Percentiles rank a stretch among this genome's conserved stretches.
Conservation (phyloP, 1,139 yeast genomes). For the Kodamaea fungicola region DNA sequence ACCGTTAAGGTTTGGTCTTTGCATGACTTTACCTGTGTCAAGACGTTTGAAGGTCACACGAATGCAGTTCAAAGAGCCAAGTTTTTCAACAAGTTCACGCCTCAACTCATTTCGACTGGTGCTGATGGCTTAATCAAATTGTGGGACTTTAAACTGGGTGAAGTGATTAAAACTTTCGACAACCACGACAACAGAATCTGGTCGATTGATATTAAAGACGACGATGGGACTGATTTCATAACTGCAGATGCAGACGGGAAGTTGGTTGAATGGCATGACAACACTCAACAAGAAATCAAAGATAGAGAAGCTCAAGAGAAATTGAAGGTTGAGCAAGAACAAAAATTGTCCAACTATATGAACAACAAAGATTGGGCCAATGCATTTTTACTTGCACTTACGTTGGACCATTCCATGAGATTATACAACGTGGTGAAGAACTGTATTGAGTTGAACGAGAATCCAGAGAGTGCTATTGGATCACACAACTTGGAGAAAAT, state of each 20-base stretch:
- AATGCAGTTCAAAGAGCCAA: constrained; percentile 84
- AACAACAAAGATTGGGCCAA: constrained; percentile 75
- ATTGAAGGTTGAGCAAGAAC: constrained; percentile 78
- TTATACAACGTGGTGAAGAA: constrained; percentile 66
- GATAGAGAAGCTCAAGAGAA: constrained; percentile 49
- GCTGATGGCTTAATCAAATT: constrained; percentile 92
- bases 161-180: constrained; percentile 71
- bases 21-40: constrained; percentile 66
- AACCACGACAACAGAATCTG: constrained; percentile 93
- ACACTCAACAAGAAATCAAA: constrained; percentile 58
- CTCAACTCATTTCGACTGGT: constrained; percentile 77
- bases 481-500: constrained; percentile 61
- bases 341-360: constrained; percentile 71
- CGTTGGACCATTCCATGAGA: constrained; percentile 83
- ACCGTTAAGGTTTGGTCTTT: constrained; percentile 88
- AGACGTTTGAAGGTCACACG: constrained; percentile 92
- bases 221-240: constrained; percentile 68
- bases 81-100: constrained; percentile 57
- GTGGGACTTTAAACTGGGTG: constrained; percentile 82
- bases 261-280: constrained; percentile 83
- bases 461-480: constrained; percentile 52
- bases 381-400: constrained; percentile 82
- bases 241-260: constrained; percentile 97
- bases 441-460: constrained; percentile 41
- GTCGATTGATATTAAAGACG: constrained; percentile 69